Conservation (phyloP, 805 yeast genomes). For the Vanderwaltozyma tropicalis region DNA sequence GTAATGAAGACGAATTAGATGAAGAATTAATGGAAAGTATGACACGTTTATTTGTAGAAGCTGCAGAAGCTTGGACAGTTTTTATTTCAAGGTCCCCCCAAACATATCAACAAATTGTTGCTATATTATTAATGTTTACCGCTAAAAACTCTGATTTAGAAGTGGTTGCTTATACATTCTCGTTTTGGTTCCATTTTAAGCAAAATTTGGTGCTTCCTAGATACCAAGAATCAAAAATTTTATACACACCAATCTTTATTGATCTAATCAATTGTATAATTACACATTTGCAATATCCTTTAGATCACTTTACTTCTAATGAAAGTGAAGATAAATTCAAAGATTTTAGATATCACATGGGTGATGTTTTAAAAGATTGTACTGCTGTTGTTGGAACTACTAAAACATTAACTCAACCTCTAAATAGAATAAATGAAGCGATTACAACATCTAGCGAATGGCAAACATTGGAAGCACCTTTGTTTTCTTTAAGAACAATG, state of each 20-base stretch:
- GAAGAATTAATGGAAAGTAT: constrained; percentile 54
- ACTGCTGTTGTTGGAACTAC: constrained; percentile 80
- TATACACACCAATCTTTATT: constrained; percentile 16
- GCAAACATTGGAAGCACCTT: constrained; percentile 85
- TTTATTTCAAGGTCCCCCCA: constrained; percentile 63
- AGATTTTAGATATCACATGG: constrained; percentile 92
- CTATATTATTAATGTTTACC: constrained; percentile 59
- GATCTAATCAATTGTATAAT: constrained; percentile 32
- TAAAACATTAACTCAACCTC: constrained; percentile 61
- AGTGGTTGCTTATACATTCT: constrained; percentile 79
- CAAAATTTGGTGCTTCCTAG: constrained; percentile 38
- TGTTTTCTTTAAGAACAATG: constrained; percentile 86
- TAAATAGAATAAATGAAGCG: constrained; percentile 40
- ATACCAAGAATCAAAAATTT: constrained; percentile 19
- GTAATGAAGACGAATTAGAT: constrained; percentile 39
- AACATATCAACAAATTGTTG: constrained; percentile 63
- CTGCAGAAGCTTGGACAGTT: constrained; percentile 94
- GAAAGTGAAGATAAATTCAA: constrained; percentile 89
- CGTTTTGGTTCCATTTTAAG: constrained; percentile 81
- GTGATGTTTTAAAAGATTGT: constrained; percentile 94
- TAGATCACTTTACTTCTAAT: constrained; percentile 48
- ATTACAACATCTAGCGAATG: constrained; percentile 36
- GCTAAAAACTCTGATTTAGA: constrained; percentile 76
- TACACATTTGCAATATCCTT: constrained; percentile 69
- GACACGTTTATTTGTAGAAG: constrained; percentile 74